phyloP scores from a whole-genome alignment of 257 asterid genomes.

The Solanum rostratum region DNA sequence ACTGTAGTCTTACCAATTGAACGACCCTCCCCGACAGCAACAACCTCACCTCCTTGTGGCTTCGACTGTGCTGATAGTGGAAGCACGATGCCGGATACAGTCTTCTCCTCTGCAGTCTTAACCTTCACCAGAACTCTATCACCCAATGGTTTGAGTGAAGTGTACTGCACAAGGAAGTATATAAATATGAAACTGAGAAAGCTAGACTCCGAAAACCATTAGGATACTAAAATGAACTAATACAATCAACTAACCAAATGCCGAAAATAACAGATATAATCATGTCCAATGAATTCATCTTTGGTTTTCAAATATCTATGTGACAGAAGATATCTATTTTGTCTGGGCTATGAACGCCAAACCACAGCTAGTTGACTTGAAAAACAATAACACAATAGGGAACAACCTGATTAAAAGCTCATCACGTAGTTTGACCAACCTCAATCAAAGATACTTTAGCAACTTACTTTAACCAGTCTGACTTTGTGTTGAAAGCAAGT shows the following conservation, averaged over 20 bases:
- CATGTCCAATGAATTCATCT: background rate
- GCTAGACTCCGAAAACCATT: background rate
- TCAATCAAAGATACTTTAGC: background rate
- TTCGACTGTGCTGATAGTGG: constrained; percentile 70
- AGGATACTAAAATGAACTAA: background rate
- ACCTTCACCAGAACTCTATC: constrained; percentile 85
- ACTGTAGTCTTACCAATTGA: constrained; percentile 64
- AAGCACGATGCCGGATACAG: constrained; percentile 69
- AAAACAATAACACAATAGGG: background rate
- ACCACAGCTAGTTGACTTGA: background rate
- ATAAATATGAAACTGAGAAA: background rate
- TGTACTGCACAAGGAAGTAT: constrained; percentile 36
- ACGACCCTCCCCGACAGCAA: constrained; percentile 93
- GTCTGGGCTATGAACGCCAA: background rate
- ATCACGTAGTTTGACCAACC: background rate
- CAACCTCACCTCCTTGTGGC: constrained; percentile 88
- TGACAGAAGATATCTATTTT: background rate
- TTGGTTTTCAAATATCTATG: background rate
- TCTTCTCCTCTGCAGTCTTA: constrained; percentile 77
- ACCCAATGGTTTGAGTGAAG: constrained; percentile 86
- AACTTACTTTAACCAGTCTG: background rate
- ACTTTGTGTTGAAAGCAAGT: background rate
- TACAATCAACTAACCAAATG: background rate
- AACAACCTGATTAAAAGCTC: background rate
- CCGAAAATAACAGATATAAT: background rate